Conservation (phyloP, 2,329 filamentous ascomycete species). For the Paecilomyces sp. region DNA sequence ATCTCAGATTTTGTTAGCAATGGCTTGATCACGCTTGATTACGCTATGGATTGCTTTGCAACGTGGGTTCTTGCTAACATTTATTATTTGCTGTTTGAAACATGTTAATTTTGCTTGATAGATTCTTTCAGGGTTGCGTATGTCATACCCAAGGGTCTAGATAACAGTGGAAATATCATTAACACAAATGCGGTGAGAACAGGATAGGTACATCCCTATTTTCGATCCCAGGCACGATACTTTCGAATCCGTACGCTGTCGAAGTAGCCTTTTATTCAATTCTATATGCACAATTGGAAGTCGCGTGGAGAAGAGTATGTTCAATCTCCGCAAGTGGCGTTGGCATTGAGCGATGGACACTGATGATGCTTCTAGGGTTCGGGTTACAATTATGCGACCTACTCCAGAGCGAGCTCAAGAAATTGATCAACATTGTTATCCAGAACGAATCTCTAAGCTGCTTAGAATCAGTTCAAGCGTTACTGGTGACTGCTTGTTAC, state of each 20-base stretch:
- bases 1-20: slow-evolving; percentile 28
- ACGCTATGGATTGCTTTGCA: slow-evolving; percentile 25
- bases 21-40: slow-evolving; percentile 25
- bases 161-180: not conserved
- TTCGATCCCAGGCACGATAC: slow-evolving; percentile 42
- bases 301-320: slow-evolving; percentile 30
- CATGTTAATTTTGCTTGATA: slow-evolving; percentile 6
- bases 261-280: slow-evolving; percentile 46
- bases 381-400: slow-evolving; percentile 32
- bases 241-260: slow-evolving; percentile 37
- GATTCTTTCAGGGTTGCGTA: slow-evolving; percentile 33
- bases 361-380: slow-evolving; percentile 10
- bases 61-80: slow-evolving; percentile 11
- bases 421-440: slow-evolving; percentile 40
- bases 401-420: slow-evolving; percentile 38
- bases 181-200: not conserved
- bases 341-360: not conserved
- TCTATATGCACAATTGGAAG: slow-evolving; percentile 48
- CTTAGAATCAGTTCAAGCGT: slow-evolving; percentile 46
- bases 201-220: slow-evolving; percentile 45
- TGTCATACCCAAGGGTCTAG: slow-evolving; percentile 1
- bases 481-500: slow-evolving; percentile 47
- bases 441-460: slow-evolving; percentile 30
- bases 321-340: no score
- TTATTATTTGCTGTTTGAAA: not conserved